Base-by-base conservation (phyloP, 208 protist genomes). In the Trypanosoma grayi region DNA sequence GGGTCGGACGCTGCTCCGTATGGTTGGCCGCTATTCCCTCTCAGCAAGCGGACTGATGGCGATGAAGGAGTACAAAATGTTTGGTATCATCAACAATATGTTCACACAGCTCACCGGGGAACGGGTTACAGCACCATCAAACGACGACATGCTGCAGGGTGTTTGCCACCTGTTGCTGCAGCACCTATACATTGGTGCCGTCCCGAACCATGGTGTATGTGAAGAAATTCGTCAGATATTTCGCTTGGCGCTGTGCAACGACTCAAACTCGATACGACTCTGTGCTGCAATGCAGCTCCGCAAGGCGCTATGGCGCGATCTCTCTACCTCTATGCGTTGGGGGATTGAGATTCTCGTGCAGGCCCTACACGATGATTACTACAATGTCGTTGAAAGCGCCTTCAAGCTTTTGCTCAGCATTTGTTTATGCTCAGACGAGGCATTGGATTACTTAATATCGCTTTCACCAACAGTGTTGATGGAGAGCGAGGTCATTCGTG, bases 141-240 rank as follows among this genome's bases (percentile, higher is more conserved):
- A 61, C 47, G 51, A 62, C 59, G 84, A 87, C 58, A 89, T 83
- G 4, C 61, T 92, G n/a, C 73, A 80, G 36, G 79, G 91, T 44
- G 90, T 93, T 51, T 90, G 85, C 50, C 68, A 81, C 55, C 71
- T 83, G 57, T 65, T 95, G 13, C 70, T 95, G 66, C 81, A 78
- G 47, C 81, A 80, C 55, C 52, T 95, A 7, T 79, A 83, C 65
- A 69, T 93, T 37, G 79, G 90, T 60, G 77, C 82, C 2, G 90
- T 95, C 40, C 85, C 90, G 1, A 95, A 95, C 73, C 92, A 87
- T 71, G 90, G 90, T 37, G 86, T 95, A 40, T 92, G 90, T 77
- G 81, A 93, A 30, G 85, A 91, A 47, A 88, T 95, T 51, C 81
- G 90, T 5, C 74, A 85, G 48, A 79, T 72, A 24, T 81, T 92